phyloP scores from a whole-genome alignment of 78 protist genomes.

The Protostelium mycophagum region DNA sequence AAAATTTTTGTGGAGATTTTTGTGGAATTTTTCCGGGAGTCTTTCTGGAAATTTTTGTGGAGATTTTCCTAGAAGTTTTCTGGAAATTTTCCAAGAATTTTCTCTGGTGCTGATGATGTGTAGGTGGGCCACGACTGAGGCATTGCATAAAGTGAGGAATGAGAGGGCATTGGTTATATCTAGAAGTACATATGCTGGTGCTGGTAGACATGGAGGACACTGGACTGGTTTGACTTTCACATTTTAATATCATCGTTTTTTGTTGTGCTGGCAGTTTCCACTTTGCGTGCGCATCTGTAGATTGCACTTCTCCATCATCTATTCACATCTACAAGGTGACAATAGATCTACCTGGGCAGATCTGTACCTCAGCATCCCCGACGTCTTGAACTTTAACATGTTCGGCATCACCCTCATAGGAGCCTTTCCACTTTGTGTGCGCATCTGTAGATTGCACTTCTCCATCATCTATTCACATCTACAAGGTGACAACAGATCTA shows the following conservation, averaged over 20 bases:
- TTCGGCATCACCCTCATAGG: constrained; percentile 68
- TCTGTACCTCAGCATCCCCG: constrained; percentile 64
- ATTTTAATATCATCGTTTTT: not conserved
- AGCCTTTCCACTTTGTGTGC: constrained; percentile 77
- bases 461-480: constrained; percentile 59
- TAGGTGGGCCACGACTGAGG: no score
- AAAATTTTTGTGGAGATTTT: no score
- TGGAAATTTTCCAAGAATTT: no score
- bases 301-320: not conserved
- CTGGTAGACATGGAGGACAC: not conserved
- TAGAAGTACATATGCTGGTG: not conserved
- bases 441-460: constrained; percentile 88
- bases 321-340: constrained; percentile 66
- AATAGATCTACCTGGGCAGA: constrained; percentile 36
- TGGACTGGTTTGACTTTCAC: not conserved
- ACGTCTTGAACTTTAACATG: constrained; percentile 68
- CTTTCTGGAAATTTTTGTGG: no score
- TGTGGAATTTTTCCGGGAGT: no score
- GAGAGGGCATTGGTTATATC: not conserved
- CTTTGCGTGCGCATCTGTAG: no score
- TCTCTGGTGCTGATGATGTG: no score
- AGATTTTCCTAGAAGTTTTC: no score
- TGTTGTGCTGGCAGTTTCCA: no score
- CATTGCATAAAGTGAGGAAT: no score
- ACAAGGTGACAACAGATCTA: constrained; percentile 61